Evolutionary conservation across 768 basidiomycete species (phyloP).

Genomic region (Calvatia gigantea): DNA sequence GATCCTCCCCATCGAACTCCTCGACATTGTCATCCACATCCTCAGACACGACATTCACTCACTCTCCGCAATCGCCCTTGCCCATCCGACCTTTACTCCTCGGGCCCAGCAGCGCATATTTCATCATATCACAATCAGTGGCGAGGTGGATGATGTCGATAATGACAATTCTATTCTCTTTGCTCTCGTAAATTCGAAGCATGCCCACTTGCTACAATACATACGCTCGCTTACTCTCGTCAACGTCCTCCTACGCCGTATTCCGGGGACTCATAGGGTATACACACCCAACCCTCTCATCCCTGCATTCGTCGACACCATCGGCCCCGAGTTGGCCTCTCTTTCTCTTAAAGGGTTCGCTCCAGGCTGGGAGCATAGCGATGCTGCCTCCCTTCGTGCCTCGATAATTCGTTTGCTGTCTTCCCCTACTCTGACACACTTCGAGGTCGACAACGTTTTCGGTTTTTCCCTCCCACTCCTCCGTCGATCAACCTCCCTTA

Average conservation of each 20-base stretch:
- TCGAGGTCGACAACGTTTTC: background rate
- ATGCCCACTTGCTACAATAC: background rate
- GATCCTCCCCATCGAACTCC: constrained; percentile 8
- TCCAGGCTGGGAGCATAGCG: background rate
- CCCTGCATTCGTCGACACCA: constrained; percentile 1
- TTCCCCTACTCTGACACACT: background rate
- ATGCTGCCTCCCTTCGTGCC: background rate
- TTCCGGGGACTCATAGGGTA: background rate
- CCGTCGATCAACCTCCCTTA: background rate
- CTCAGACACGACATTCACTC: background rate
- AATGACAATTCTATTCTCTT: background rate
- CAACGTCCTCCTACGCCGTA: background rate
- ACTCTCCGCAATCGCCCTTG: background rate
- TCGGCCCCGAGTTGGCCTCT: background rate
- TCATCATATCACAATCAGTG: background rate
- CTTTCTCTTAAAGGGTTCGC: background rate
- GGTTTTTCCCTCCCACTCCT: background rate
- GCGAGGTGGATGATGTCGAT: background rate
- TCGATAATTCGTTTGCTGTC: background rate
- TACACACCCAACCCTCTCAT: background rate
- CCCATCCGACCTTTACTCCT: background rate
- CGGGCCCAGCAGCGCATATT: background rate
- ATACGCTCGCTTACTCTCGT: background rate
- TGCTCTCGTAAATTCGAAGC: background rate
- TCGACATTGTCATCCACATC: constrained; percentile 1